Percentiles rank a stretch among this genome's conserved stretches.
These are phyloP conservation scores for Penicillium janthinellum DNA, from an alignment of 2,329 filamentous ascomycete genomes.

Conservation along the genomic window DNA sequence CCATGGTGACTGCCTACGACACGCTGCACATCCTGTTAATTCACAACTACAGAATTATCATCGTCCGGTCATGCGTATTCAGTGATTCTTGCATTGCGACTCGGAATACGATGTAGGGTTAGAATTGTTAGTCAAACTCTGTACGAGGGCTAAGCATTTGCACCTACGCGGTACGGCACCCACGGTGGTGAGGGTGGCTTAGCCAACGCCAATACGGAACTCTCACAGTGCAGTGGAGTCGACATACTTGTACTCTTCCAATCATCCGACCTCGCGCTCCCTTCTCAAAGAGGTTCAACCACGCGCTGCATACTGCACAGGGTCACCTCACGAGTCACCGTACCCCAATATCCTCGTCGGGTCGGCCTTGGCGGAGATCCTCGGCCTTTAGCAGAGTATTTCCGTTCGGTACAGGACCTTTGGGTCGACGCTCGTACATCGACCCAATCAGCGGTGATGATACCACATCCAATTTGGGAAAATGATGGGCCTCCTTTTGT, in stretches of 20 bases:
- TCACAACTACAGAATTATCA: neutral
- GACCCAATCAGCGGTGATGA: slow-evolving; percentile 3
- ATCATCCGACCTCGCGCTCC: neutral
- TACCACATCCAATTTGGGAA: neutral
- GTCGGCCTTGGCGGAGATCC: neutral
- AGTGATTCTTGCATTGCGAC: neutral
- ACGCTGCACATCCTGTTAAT: neutral
- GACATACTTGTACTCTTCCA: neutral
- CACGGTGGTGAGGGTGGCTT: neutral
- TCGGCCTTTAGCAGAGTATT: neutral
- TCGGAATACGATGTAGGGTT: neutral
- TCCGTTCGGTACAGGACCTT: neutral
- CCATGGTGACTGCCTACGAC: neutral
- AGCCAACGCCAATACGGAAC: neutral
- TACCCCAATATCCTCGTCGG: neutral
- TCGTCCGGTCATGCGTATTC: neutral
- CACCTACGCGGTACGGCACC: neutral
- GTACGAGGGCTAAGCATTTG: neutral
- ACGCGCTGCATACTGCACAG: slow-evolving; percentile 4
- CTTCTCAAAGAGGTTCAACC: slow-evolving; percentile 13
- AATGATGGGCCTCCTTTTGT: neutral
- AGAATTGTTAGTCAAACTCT: neutral
- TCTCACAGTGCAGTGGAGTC: neutral
- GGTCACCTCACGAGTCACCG: no score
- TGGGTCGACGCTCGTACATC: slow-evolving; percentile 3